phyloP scores from a whole-genome alignment of 2,329 filamentous ascomycete species.

The Zelopaecilomyces penicillatus region DNA sequence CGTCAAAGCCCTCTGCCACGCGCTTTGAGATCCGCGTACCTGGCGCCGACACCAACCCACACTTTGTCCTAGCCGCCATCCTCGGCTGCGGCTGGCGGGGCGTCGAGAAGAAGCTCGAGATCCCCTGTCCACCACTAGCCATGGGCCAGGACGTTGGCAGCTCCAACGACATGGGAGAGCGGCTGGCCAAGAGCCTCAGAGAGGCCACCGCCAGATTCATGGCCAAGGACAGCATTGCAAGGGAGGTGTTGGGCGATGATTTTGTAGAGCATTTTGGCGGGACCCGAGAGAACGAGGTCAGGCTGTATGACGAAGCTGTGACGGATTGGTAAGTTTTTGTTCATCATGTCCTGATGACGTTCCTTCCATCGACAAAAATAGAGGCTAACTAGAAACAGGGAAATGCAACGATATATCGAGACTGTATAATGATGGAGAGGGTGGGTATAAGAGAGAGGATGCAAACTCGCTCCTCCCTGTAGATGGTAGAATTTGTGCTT shows the following conservation, averaged over 20 bases:
- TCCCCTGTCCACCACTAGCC: conserved; percentile 72
- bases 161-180: conserved; percentile 58
- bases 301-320: conserved; percentile 89
- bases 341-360: neutral
- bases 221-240: conserved; percentile 72
- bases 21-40: conserved; percentile 88
- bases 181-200: conserved; percentile 75
- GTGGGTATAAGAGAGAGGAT: too few relatives aligned
- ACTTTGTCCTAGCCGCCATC: conserved; percentile 78
- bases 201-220: conserved; percentile 78
- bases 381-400: conserved; percentile 40
- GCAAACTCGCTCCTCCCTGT: too few relatives aligned
- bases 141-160: conserved; percentile 78
- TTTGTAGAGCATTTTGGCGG: conserved; percentile 96
- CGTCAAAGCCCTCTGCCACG: conserved; percentile 73
- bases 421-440: conserved; percentile 39
- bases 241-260: conserved; percentile 86
- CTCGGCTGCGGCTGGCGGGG: conserved; percentile 85
- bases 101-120: conserved; percentile 82
- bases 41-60: conserved; percentile 88
- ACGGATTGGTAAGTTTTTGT: conserved; percentile 74
- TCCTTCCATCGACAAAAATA: neutral
- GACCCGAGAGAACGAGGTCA: conserved; percentile 82
- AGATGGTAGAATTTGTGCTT: too few relatives aligned
- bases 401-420: conserved; percentile 70